Evolutionary conservation across 2,329 filamentous ascomycete genomes (phyloP).

Genomic region (Cryphonectria naterciae): DNA sequence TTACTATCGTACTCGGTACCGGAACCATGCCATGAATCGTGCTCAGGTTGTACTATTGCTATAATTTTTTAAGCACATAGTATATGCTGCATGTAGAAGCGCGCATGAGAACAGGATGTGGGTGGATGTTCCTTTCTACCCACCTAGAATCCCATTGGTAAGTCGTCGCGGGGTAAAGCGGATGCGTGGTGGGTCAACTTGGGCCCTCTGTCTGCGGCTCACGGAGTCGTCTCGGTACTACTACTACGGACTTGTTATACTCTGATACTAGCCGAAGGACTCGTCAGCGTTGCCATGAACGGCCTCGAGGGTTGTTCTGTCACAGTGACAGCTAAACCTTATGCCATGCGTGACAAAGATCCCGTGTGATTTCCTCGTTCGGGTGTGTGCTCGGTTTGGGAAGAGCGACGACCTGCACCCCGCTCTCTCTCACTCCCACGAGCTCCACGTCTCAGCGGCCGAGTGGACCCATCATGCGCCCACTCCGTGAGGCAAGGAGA

Average conservation of each 20-base stretch:
- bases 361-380: background rate
- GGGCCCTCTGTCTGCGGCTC: background rate
- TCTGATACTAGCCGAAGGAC: background rate
- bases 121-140: background rate
- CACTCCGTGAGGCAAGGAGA: background rate
- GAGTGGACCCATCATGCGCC: background rate
- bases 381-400: background rate
- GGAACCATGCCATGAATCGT: background rate
- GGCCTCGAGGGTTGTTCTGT: background rate
- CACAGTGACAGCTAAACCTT: background rate
- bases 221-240: background rate
- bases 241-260: background rate
- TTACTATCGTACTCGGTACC: background rate
- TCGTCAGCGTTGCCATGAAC: background rate
- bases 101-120: background rate
- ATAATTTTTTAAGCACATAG: no score
- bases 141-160: background rate
- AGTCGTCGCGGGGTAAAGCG: background rate
- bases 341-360: background rate
- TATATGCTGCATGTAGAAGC: background rate
- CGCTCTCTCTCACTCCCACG: background rate
- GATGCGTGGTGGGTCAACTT: background rate
- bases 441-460: background rate
- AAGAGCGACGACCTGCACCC: background rate
- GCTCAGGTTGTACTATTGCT: background rate